Evolutionary conservation across 441 rosid genomes (phyloP).

Genomic region (Adansonia rubrostipa): DNA sequence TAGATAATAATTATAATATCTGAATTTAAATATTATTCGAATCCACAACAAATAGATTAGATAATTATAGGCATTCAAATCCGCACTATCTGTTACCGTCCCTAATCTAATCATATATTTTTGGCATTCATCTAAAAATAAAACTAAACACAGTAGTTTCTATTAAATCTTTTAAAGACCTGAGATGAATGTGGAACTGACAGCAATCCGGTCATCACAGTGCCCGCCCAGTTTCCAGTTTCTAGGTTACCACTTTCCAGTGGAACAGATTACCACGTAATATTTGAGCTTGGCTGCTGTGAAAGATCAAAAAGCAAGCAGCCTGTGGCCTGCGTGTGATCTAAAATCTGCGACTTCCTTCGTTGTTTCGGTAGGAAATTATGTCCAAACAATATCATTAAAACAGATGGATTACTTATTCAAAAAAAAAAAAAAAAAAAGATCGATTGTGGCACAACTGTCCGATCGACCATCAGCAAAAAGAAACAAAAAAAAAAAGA

Average conservation of each 20-base stretch:
- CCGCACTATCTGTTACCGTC: too few relatives aligned
- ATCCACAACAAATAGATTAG: too few relatives aligned
- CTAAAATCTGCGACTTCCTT: neutral
- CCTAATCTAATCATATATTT: neutral
- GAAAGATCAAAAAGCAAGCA: neutral
- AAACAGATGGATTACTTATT: conserved; percentile 23
- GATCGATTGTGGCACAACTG: too few relatives aligned
- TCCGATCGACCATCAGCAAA: too few relatives aligned
- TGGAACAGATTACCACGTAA: too few relatives aligned
- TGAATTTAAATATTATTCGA: too few relatives aligned
- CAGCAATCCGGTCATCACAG: neutral
- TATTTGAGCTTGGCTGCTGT: neutral
- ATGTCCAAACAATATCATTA: conserved; percentile 28
- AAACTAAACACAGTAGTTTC: neutral
- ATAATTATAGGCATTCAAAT: too few relatives aligned
- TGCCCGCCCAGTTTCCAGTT: too few relatives aligned
- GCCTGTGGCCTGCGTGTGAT: neutral
- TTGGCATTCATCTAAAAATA: neutral
- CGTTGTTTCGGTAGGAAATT: conserved; percentile 1
- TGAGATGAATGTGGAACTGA: neutral
- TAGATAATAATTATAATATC: too few relatives aligned
- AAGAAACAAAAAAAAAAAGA: neutral
- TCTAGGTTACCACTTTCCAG: too few relatives aligned
- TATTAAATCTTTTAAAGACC: neutral
- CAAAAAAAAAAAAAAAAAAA: neutral